Conservation (phyloP, 176 grass and related monocot species). For the Zea mays region Zm-B73-REFERENCE-NAM-5.0 NC_050097.1:29659501-29660000, state of each 20-base stretch:
- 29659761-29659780: conserved; percentile 79
- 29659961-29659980: conserved; percentile 31
- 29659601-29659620: background rate
- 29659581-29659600: background rate
- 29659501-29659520: conserved; percentile 5
- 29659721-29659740: conserved; percentile 55
- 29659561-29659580: conserved; percentile 12
- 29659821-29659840: conserved; percentile 81
- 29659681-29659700: conserved; percentile 19
- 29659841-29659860: conserved; percentile 77
- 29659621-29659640: background rate
- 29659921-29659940: conserved; percentile 61
- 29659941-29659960: background rate
- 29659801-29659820: conserved; percentile 65
- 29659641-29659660: background rate
- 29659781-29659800: conserved; percentile 40
- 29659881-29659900: conserved; percentile 79
- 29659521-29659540: conserved; percentile 7
- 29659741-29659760: conserved; percentile 67
- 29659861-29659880: conserved; percentile 61
- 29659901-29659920: conserved; percentile 81
- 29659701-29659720: conserved; percentile 20
- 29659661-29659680: background rate
- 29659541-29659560: background rate
- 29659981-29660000: conserved; percentile 20